Percentiles rank a stretch among this genome's conserved stretches.
These are phyloP conservation scores for Ogataea saltuana DNA, from an alignment of 805 yeast genomes.

Conservation along the genomic window DNA sequence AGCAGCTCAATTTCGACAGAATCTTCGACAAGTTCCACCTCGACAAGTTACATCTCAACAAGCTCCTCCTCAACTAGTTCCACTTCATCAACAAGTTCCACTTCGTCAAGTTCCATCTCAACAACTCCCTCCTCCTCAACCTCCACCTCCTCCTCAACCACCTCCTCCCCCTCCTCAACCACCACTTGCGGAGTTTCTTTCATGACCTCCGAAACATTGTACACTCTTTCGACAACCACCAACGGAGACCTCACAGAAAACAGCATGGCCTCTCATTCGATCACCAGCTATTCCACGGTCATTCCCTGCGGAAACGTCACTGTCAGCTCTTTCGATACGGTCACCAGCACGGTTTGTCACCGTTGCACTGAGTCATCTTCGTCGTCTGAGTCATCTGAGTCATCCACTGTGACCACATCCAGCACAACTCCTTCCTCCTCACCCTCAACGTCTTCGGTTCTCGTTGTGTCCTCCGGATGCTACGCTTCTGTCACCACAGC, in stretches of 20 bases:
- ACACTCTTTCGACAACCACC: slow-evolving; percentile 3
- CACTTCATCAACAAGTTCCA: slow-evolving; percentile 6
- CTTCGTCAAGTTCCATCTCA: slow-evolving; percentile 1
- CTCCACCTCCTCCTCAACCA: slow-evolving; percentile 8
- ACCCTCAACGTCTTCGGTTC: background rate
- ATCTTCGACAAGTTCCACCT: slow-evolving; percentile 5
- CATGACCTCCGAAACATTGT: slow-evolving; percentile 4
- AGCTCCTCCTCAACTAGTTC: slow-evolving; percentile 4
- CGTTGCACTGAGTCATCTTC: slow-evolving; percentile 6
- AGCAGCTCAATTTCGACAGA: slow-evolving; percentile 4
- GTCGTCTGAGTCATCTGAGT: background rate
- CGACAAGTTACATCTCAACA: slow-evolving; percentile 1
- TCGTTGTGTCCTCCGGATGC: background rate
- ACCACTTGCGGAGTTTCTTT: slow-evolving; percentile 9
- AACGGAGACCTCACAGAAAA: background rate
- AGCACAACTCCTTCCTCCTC: background rate
- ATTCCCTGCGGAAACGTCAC: slow-evolving; percentile 11
- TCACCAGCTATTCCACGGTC: slow-evolving; percentile 11
- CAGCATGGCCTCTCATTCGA: background rate
- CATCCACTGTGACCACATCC: background rate
- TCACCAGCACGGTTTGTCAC: slow-evolving; percentile 14
- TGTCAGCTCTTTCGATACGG: slow-evolving; percentile 7
- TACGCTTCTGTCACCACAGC: slow-evolving; percentile 1
- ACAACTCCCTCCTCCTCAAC: slow-evolving; percentile 9
- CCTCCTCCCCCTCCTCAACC: slow-evolving; percentile 7